Conservation (phyloP, 495 filamentous ascomycete genomes). For the Xylaria intraflava region DNA sequence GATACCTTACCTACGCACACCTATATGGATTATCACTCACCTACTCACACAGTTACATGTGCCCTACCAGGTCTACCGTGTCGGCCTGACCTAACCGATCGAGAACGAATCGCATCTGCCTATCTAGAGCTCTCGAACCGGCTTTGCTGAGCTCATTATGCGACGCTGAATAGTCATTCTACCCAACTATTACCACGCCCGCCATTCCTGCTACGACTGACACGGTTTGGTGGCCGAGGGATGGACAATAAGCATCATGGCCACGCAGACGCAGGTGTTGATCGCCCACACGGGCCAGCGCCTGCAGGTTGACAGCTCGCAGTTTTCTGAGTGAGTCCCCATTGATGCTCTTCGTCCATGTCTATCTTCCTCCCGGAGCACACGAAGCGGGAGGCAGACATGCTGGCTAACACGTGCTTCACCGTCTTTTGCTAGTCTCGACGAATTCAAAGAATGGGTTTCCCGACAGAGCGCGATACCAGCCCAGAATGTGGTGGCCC, state of each 20-base stretch:
- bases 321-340: conserved; percentile 58
- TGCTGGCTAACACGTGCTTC: conserved; percentile 6
- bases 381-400: conserved; percentile 6
- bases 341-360: not conserved
- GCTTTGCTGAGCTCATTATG: not conserved
- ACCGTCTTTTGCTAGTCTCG: conserved; percentile 27
- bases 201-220: conserved; percentile 2
- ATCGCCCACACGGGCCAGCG: conserved; percentile 85
- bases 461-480: conserved; percentile 59
- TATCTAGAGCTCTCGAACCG: not conserved
- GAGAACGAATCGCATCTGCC: not conserved
- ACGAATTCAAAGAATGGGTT: conserved; percentile 69
- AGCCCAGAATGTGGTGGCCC: conserved; percentile 64
- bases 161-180: not conserved
- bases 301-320: conserved; percentile 62
- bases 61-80: no score
- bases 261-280: conserved; percentile 74
- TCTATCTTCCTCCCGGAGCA: not conserved
- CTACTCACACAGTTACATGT: no score
- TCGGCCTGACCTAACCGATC: not conserved
- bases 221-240: conserved; percentile 12
- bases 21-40: no score
- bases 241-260: conserved; percentile 35
- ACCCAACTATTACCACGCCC: not conserved
- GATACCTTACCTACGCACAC: no score